These are phyloP conservation scores for Thielaviopsis euricoi DNA, from an alignment of 2,329 filamentous ascomycete genomes.

Conservation along the genomic window DNA sequence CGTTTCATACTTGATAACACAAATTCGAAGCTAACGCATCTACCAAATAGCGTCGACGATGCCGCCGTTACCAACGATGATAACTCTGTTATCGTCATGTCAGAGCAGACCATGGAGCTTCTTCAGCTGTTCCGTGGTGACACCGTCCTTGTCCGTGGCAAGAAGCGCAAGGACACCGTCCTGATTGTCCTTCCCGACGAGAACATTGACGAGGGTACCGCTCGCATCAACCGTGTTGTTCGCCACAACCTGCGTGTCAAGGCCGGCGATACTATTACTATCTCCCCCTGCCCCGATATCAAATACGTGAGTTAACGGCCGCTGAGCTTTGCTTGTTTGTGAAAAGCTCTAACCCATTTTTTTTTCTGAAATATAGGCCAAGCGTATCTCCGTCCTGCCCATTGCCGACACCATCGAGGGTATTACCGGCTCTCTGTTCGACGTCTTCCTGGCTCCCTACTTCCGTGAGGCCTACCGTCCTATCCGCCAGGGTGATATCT, in stretches of 20 bases:
- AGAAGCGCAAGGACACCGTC: constrained; percentile 99
- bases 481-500: constrained; percentile 90
- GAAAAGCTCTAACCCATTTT: neutral
- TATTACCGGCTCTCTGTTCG: constrained; percentile 91
- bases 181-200: constrained; percentile 95
- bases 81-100: constrained; percentile 97
- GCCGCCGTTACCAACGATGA: constrained; percentile 78
- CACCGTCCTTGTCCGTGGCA: constrained; percentile 94
- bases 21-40: neutral
- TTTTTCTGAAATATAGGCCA: constrained; percentile 48
- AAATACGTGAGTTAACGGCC: constrained; percentile 71
- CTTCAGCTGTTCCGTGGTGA: constrained; percentile 97
- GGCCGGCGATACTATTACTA: constrained; percentile 93
- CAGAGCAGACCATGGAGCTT: constrained; percentile 97
- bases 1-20: neutral
- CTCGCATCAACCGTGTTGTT: constrained; percentile 94
- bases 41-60: constrained; percentile 69
- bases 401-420: constrained; percentile 98
- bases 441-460: constrained; percentile 97
- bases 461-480: constrained; percentile 98
- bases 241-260: constrained; percentile 97
- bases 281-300: constrained; percentile 96
- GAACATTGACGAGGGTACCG: constrained; percentile 92
- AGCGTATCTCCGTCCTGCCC: constrained; percentile 94
- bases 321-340: neutral